Conservation (phyloP, 768 basidiomycete genomes). For the Cystobasidium onofrii region DNA sequence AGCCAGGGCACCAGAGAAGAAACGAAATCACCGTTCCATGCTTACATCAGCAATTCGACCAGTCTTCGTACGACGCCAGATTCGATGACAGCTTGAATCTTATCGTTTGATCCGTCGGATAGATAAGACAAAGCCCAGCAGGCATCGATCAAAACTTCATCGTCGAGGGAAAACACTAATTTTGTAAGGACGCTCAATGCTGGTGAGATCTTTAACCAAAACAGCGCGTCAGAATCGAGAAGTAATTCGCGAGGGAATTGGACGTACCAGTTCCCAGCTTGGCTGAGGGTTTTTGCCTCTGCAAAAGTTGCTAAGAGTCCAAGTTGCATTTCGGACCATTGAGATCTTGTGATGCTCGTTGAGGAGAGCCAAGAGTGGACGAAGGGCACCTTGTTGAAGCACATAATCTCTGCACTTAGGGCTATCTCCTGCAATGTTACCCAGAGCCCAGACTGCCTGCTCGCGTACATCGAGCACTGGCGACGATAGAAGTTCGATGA, state of each 20-base stretch:
- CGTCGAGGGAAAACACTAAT: conserved; percentile 95
- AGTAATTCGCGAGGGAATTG: neutral
- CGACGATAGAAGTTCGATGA: conserved; percentile 93
- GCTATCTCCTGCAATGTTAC: conserved; percentile 98
- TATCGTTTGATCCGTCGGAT: conserved; percentile 97
- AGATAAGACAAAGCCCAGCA: conserved; percentile 99
- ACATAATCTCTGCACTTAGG: conserved; percentile 96
- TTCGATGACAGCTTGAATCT: conserved; percentile 99
- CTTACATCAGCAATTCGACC: conserved; percentile 83
- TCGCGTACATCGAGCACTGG: conserved; percentile 90
- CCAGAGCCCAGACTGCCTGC: conserved; percentile 98
- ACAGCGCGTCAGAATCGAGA: conserved; percentile 21
- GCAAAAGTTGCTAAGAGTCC: conserved; percentile 99
- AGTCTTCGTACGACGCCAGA: conserved; percentile 94
- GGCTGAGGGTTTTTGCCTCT: conserved; percentile 96
- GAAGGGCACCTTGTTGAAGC: conserved; percentile 80
- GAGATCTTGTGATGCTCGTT: conserved; percentile 98
- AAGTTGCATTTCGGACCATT: conserved; percentile 90
- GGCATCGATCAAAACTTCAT: conserved; percentile 97
- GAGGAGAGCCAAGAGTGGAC: conserved; percentile 66
- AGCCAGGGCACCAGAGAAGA: neutral
- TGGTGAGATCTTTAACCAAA: conserved; percentile 77
- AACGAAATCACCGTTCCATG: neutral
- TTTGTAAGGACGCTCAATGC: conserved; percentile 95
- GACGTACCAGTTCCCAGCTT: conserved; percentile 84